These are phyloP conservation scores for Wickerhamiella infanticola DNA, from an alignment of 1,139 yeast species.

Conservation along the genomic window DNA sequence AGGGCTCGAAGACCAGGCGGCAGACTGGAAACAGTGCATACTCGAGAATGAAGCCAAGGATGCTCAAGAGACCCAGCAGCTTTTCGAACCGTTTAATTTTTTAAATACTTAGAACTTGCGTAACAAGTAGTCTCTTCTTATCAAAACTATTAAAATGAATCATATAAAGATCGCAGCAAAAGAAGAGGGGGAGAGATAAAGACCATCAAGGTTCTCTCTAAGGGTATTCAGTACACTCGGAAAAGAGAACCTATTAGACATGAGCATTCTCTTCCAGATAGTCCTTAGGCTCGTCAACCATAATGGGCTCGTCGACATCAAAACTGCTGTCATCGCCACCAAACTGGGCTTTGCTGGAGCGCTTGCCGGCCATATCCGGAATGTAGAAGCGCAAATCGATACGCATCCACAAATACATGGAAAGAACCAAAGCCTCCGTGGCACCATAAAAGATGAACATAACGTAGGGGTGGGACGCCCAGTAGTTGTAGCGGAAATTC, in stretches of 20 bases:
- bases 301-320: neutral
- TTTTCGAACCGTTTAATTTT: neutral
- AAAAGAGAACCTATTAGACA: neutral
- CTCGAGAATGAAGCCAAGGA: neutral
- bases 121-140: no score
- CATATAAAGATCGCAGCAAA: no score
- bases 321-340: neutral
- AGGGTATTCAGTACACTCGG: no score
- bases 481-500: slow-evolving; percentile 20
- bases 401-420: slow-evolving; percentile 43
- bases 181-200: no score
- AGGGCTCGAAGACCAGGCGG: neutral
- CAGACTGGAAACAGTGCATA: slow-evolving; percentile 1
- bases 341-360: neutral
- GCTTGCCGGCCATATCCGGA: slow-evolving; percentile 33
- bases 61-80: neutral
- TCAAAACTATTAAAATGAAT: no score
- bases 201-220: no score
- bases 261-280: neutral
- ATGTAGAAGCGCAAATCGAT: slow-evolving; percentile 66
- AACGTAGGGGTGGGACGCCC: slow-evolving; percentile 38
- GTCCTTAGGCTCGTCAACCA: neutral
- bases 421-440: slow-evolving; percentile 41
- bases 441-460: slow-evolving; percentile 58
- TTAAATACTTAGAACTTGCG: no score